Percentiles rank a stretch among this genome's conserved stretches.
Evolutionary conservation across 176 grass and related monocot genomes (phyloP).

Genomic region (Phyllostachys edulis): DNA sequence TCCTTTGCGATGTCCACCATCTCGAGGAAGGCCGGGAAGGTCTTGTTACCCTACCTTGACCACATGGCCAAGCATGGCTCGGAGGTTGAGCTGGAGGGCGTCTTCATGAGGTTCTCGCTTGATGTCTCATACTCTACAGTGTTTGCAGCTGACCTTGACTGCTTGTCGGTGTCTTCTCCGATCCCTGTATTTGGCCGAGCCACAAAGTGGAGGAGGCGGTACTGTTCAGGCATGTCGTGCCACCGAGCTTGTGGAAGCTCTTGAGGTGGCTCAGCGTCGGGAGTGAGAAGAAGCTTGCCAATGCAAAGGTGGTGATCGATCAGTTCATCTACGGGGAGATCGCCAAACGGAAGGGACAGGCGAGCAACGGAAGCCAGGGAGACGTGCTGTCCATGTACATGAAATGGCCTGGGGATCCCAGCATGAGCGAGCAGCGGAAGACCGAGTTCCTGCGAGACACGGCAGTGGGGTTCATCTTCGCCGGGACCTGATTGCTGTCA

Average conservation of each 20-base stretch:
- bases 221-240: constrained; percentile 55
- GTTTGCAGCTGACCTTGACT: constrained; percentile 50
- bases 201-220: constrained; percentile 55
- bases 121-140: constrained; percentile 56
- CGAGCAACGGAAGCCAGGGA: constrained; percentile 9
- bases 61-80: constrained; percentile 33
- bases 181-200: constrained; percentile 45
- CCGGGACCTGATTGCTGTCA: constrained; percentile 52
- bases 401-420: constrained; percentile 18
- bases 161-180: constrained; percentile 42
- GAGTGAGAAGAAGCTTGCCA: constrained; percentile 54
- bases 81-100: constrained; percentile 48
- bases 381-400: constrained; percentile 54
- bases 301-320: constrained; percentile 50
- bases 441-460: constrained; percentile 46
- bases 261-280: constrained; percentile 58
- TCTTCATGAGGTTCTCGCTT: constrained; percentile 58
- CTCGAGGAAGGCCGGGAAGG: constrained; percentile 28
- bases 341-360: constrained; percentile 36
- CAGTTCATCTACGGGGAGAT: constrained; percentile 44
- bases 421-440: constrained; percentile 35
- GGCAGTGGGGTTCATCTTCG: constrained; percentile 44
- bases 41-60: constrained; percentile 54
- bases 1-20: constrained; percentile 45
- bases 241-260: constrained; percentile 58